Conservation (phyloP, 805 yeast genomes). For the Suhomyces kilbournensis region DNA sequence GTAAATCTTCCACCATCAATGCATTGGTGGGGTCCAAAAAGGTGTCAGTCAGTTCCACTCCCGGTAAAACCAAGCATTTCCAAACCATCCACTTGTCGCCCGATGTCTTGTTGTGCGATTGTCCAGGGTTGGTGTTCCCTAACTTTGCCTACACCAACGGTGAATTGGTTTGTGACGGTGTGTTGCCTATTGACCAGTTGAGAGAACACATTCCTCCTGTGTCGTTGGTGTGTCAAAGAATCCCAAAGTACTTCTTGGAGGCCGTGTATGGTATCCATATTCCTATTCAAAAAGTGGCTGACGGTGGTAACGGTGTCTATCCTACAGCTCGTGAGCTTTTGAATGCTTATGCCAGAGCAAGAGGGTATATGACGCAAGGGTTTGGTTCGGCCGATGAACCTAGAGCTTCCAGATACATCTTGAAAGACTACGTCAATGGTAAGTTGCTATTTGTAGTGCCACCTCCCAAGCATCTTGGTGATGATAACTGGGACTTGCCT, state of each 20-base stretch:
- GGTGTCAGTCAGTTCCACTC: constrained; percentile 97
- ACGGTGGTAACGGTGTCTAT: constrained; percentile 78
- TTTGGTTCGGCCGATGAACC: constrained; percentile 96
- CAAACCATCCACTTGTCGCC: constrained; percentile 89
- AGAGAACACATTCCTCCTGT: constrained; percentile 90
- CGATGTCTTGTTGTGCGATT: constrained; percentile 86
- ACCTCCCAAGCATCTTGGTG: constrained; percentile 66
- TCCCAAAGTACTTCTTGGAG: constrained; percentile 86
- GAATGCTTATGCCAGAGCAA: constrained; percentile 89
- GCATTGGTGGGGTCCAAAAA: constrained; percentile 94
- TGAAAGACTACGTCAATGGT: constrained; percentile 94
- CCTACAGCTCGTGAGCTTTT: constrained; percentile 89
- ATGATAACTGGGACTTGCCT: constrained; percentile 56
- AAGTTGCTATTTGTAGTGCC: constrained; percentile 81
- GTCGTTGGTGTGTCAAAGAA: constrained; percentile 77
- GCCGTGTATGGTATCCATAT: constrained; percentile 92
- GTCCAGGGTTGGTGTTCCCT: constrained; percentile 99
- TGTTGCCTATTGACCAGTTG: constrained; percentile 95
- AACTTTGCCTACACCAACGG: constrained; percentile 96
- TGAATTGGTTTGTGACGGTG: constrained; percentile 96
- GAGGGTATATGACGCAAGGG: constrained; percentile 97
- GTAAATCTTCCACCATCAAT: constrained; percentile 96
- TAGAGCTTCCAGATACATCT: constrained; percentile 85
- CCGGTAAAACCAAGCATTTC: constrained; percentile 98
- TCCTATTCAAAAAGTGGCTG: constrained; percentile 67